These are phyloP conservation scores for Irpex lacteus DNA, from an alignment of 1,284 basidiomycete species.

Conservation along the genomic window DNA sequence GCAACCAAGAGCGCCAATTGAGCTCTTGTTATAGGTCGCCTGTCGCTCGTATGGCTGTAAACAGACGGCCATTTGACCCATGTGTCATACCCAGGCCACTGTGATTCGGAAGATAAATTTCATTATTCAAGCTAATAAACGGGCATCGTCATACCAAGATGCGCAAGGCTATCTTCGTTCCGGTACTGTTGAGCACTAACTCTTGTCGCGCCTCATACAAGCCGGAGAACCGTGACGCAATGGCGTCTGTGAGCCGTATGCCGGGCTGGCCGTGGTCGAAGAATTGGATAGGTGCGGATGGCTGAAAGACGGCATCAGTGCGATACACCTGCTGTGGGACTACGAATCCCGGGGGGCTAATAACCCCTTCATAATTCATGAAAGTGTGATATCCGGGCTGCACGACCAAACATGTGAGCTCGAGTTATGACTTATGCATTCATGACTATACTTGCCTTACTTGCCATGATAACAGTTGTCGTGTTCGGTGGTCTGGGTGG, in stretches of 20 bases:
- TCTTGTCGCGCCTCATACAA: not conserved
- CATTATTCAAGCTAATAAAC: not conserved
- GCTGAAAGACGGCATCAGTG: not conserved
- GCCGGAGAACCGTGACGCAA: not conserved
- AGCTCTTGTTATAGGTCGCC: not conserved
- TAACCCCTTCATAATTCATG: not conserved
- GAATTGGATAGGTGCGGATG: not conserved
- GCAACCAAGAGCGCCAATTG: not conserved
- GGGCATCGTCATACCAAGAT: not conserved
- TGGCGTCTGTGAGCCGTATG: not conserved
- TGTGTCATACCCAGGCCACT: conserved; percentile 8
- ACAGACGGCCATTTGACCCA: not conserved
- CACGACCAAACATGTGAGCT: not conserved
- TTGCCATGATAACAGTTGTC: not conserved
- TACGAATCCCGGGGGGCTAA: not conserved
- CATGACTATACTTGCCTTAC: not conserved
- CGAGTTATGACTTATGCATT: not conserved
- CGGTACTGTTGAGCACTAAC: not conserved
- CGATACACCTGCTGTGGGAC: conserved; percentile 7
- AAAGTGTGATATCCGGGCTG: not conserved
- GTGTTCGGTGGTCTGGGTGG: not conserved
- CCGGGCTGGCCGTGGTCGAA: not conserved
- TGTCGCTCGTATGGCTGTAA: not conserved
- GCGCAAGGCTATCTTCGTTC: not conserved
- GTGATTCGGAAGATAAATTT: not conserved